These are phyloP conservation scores for Annulohypoxylon maeteangense DNA, from an alignment of 495 filamentous ascomycete genomes.

Conservation along the genomic window DNA sequence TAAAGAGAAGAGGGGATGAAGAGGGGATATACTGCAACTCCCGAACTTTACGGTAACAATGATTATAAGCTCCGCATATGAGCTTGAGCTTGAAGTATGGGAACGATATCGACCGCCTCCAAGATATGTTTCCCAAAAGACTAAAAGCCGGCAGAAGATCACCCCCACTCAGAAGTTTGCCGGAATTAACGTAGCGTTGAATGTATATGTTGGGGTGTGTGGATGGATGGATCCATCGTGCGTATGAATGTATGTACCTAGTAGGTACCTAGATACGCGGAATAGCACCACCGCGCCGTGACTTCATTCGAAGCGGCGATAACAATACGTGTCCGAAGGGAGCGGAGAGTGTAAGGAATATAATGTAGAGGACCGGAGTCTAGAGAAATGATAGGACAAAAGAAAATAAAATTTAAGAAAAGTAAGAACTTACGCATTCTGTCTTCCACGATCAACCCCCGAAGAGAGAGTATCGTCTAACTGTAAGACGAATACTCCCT, in stretches of 20 bases:
- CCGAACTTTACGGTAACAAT: neutral
- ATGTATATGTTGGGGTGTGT: slow-evolving; percentile 28
- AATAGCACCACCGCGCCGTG: slow-evolving; percentile 13
- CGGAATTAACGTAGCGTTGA: slow-evolving; percentile 38
- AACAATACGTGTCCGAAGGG: slow-evolving; percentile 12
- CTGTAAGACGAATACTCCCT: slow-evolving; percentile 35
- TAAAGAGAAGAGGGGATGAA: too few relatives aligned
- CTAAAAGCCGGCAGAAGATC: slow-evolving; percentile 19
- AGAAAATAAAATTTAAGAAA: neutral
- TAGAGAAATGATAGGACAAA: neutral
- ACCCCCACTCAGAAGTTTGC: slow-evolving; percentile 36
- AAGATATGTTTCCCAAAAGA: slow-evolving; percentile 17
- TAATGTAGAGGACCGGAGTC: slow-evolving; percentile 8
- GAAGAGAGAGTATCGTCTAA: slow-evolving; percentile 23
- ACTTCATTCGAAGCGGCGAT: slow-evolving; percentile 21
- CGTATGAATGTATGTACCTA: too few relatives aligned
- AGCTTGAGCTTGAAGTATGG: neutral
- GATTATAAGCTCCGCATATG: neutral
- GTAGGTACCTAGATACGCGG: slow-evolving; percentile 12
- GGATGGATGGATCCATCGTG: slow-evolving; percentile 17
- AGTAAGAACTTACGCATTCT: slow-evolving; percentile 31
- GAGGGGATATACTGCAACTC: neutral
- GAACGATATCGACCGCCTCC: neutral
- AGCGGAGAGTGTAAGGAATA: neutral
- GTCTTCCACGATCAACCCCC: slow-evolving; percentile 16